Conservation (phyloP, 2,329 filamentous ascomycete genomes). For the Pseudogymnoascus sp. region DNA sequence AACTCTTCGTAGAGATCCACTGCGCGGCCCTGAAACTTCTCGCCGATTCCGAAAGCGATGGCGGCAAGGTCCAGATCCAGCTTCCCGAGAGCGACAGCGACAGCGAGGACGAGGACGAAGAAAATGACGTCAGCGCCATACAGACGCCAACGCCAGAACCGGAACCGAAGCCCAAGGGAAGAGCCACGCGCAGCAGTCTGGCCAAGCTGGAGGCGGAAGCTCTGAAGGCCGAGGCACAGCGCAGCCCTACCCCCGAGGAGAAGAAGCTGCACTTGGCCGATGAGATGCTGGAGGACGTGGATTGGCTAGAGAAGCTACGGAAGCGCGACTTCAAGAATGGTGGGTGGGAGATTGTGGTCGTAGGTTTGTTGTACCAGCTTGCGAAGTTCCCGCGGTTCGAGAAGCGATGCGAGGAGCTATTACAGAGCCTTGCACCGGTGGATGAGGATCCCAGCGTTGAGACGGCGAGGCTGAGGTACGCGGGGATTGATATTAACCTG, state of each 20-base stretch:
- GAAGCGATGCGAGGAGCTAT: conserved; percentile 67
- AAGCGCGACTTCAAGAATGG: conserved; percentile 81
- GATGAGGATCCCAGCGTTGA: conserved; percentile 68
- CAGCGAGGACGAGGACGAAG: conserved; percentile 59
- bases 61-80: conserved; percentile 71
- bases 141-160: conserved; percentile 61
- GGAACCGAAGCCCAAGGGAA: conserved; percentile 57
- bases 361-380: conserved; percentile 78
- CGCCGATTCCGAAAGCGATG: conserved; percentile 66
- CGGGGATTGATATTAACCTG: conserved; percentile 71
- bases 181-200: conserved; percentile 79
- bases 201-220: conserved; percentile 72
- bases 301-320: conserved; percentile 80
- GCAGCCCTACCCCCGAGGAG: conserved; percentile 35
- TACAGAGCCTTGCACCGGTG: conserved; percentile 73
- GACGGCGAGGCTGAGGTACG: conserved; percentile 66
- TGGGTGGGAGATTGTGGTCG: conserved; percentile 85
- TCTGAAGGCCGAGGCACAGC: conserved; percentile 51
- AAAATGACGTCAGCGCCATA: conserved; percentile 44
- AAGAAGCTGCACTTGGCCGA: conserved; percentile 59
- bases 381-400: conserved; percentile 67
- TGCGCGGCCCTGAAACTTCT: conserved; percentile 85
- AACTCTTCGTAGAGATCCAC: conserved; percentile 84
- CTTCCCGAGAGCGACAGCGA: conserved; percentile 69
- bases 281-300: conserved; percentile 65